Conservation (phyloP, 2,329 filamentous ascomycete genomes). For the Aspergillus puulaauensis region DNA sequence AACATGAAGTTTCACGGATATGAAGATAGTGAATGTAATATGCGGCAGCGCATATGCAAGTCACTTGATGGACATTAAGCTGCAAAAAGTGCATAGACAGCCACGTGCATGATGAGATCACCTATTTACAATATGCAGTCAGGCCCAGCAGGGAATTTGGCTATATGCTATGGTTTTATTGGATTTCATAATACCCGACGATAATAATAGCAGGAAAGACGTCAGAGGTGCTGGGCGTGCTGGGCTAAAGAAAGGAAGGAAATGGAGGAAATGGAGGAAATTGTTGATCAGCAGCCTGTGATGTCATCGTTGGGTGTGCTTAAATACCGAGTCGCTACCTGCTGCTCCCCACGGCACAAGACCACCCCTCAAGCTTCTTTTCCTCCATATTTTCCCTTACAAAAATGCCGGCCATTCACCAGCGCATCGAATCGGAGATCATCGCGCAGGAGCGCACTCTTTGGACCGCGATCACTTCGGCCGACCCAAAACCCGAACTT, state of each 20-base stretch:
- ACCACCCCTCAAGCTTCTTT: too few relatives aligned
- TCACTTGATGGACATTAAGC: too few relatives aligned
- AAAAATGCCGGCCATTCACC: conserved; percentile 37
- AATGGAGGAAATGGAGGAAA: too few relatives aligned
- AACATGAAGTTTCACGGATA: too few relatives aligned
- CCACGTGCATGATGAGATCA: not conserved
- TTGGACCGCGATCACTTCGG: conserved; percentile 39
- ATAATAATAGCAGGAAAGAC: not conserved
- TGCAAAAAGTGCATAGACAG: too few relatives aligned
- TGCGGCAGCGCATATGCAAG: too few relatives aligned
- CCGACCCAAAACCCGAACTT: conserved; percentile 35
- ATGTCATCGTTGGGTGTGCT: conserved; percentile 5
- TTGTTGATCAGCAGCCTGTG: conserved; percentile 6
- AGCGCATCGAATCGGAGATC: conserved; percentile 37
- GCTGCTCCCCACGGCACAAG: not conserved
- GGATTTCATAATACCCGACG: not conserved
- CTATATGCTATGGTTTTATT: not conserved
- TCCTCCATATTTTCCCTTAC: too few relatives aligned
- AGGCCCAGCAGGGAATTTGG: not conserved
- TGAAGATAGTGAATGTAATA: too few relatives aligned
- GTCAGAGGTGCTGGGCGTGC: not conserved
- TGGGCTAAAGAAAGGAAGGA: too few relatives aligned
- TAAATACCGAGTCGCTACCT: not conserved
- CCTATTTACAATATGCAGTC: not conserved
- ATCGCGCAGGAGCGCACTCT: conserved; percentile 35